Evolutionary conservation across 2,329 filamentous ascomycete species (phyloP), one percentile per base, ranked within the genome.

Genomic region (Aureobasidium sp.): DNA sequence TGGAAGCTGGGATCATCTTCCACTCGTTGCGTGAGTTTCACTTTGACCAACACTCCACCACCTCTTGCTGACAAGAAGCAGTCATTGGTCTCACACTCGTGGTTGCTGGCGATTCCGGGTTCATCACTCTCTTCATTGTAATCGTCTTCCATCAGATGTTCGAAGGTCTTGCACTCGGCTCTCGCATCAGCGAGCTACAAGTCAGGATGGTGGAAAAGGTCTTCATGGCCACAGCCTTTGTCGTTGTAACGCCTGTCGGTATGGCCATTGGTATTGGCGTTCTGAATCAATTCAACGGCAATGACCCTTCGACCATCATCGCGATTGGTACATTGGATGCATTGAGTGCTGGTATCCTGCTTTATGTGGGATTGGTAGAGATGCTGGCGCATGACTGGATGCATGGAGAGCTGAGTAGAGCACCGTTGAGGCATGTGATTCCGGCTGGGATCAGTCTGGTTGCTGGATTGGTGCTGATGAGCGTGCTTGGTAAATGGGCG

Each of bases 231-330:
- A 66, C 73, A 1, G 78, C 81, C 0, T 92, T 91, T 68, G 82
- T 87, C 0, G 75, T 91, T 29, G 84, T 90, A 61, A 92, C 89
- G 0, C 89, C 89, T 0, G 76, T 90, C 34, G 89, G 89, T 12
- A 92, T 92, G 88, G 87, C 85, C 0, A 91, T 93, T 64, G 89
- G 89, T 0, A 85, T 91, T 37, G 87, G 87, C 2, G 87, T 89
- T 3, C 74, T 91, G 31, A 75, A 86, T 41, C 72, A 78, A 9
- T 91, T 91, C 75, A 91, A 92, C 68, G 88, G 87, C 4, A 90
- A 89, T 67, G 82, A 89, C 67, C 81, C 79, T 3, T 78, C 79
- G 1, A 91, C 88, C 0, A 78, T 91, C 44, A 74, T 91, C 47
- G 85, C 88, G 2, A 84, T 91, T 39, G 89, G 88, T 0, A 90